Evolutionary conservation across 2,329 filamentous ascomycete species (phyloP).

Genomic region (Dactylellina haptotyla): DNA sequence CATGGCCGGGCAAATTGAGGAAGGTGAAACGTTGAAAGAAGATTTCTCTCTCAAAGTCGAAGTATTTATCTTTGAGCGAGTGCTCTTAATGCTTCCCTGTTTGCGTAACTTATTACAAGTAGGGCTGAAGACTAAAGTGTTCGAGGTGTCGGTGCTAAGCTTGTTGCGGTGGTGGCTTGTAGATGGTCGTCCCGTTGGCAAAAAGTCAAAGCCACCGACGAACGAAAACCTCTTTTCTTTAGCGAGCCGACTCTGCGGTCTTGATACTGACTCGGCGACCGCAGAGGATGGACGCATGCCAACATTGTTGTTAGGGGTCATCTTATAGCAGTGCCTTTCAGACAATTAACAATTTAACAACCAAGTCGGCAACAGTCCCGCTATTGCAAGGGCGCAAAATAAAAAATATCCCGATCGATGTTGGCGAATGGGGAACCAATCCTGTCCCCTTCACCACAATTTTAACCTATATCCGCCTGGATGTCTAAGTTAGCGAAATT

Average conservation of each 20-base stretch:
- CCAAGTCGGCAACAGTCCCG: not conserved
- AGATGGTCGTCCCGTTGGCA: slow-evolving; percentile 4
- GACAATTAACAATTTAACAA: slow-evolving; percentile 3
- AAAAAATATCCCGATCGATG: not conserved
- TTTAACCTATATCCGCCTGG: not conserved
- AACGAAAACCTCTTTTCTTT: slow-evolving; percentile 35
- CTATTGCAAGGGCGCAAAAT: slow-evolving; percentile 2
- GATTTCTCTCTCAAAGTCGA: slow-evolving; percentile 13
- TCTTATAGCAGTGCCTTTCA: slow-evolving; percentile 30
- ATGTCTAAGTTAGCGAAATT: slow-evolving; percentile 22
- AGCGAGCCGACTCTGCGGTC: not conserved
- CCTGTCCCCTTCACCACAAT: not conserved
- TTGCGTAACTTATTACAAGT: slow-evolving; percentile 18
- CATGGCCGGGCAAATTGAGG: not conserved
- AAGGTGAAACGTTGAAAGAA: slow-evolving; percentile 21
- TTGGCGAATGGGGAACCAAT: not conserved
- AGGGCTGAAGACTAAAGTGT: not conserved
- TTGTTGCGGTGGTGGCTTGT: slow-evolving; percentile 23
- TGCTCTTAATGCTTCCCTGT: slow-evolving; percentile 17
- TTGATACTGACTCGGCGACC: not conserved
- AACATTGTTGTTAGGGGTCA: slow-evolving; percentile 12
- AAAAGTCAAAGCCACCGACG: slow-evolving; percentile 17
- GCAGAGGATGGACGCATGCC: slow-evolving; percentile 4
- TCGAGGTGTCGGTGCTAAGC: slow-evolving; percentile 18
- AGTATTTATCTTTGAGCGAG: slow-evolving; percentile 26